phyloP scores from a whole-genome alignment of 176 grass and related monocot species.

The Oryza meridionalis region DNA sequence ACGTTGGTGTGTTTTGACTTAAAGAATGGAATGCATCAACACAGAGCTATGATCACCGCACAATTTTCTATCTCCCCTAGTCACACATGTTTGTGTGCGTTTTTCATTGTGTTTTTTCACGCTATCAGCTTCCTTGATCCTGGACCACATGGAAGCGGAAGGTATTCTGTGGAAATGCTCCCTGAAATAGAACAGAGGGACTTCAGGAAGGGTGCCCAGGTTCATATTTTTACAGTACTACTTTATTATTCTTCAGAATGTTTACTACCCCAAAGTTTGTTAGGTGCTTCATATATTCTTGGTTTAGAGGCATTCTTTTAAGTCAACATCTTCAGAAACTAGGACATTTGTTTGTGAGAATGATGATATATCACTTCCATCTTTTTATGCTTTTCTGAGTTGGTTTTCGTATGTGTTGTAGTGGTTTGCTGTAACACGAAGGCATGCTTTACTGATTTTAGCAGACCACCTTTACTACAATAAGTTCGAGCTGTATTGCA shows the following conservation, averaged over 20 bases:
- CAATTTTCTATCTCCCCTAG: conserved; percentile 12
- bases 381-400: conserved; percentile 39
- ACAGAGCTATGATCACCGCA: background rate
- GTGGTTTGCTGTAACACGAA: conserved; percentile 98
- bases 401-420: conserved; percentile 46
- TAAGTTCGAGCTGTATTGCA: conserved; percentile 98
- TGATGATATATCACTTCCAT: conserved; percentile 5
- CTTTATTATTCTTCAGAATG: conserved; percentile 26
- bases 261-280: conserved; percentile 17
- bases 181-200: conserved; percentile 82
- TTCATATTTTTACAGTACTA: conserved; percentile 41
- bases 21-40: conserved; percentile 3
- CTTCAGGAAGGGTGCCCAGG: conserved; percentile 98
- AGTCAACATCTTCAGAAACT: background rate
- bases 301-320: background rate
- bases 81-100: background rate
- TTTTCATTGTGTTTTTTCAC: conserved; percentile 35
- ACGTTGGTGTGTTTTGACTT: conserved; percentile 6
- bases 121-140: conserved; percentile 85
- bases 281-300: conserved; percentile 10
- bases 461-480: conserved; percentile 85
- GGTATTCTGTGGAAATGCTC: conserved; percentile 82
- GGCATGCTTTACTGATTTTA: conserved; percentile 94
- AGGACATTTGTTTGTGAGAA: background rate
- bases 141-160: conserved; percentile 93